Evolutionary conservation across 306 rosid species (phyloP), one percentile per base, ranked within the genome.

Genomic region (Trichosanthes cucumerina): DNA sequence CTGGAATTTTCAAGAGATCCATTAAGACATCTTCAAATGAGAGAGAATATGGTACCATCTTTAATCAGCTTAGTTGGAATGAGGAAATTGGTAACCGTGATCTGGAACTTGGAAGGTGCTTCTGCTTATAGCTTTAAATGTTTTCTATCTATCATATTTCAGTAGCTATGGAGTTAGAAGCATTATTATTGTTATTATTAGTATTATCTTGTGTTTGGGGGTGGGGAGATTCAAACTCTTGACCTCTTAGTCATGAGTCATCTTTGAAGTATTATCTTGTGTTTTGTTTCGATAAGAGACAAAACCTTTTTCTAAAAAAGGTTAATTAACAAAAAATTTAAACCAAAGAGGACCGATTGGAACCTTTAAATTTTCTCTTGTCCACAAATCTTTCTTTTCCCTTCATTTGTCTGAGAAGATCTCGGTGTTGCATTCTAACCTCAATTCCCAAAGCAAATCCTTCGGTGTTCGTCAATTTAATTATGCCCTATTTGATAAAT

Each of bases 61-160:
- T 80, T 62, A 72, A 68, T 62, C 39, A 82, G 80, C 80, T 50
- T 75, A 82, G 83, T 80, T 88, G 94, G 96, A 87, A 86, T 44
- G 93, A 83, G 80, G 60, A 84, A 80, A 84, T 85, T 44, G 82
- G 87, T 70, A 80, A 79, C 78, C 85, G 84, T 60, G 89, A 85
- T 21, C 84, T 77, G 84, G 85, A 89, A 82, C 69, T 70, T 81
- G 88, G 80, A 84, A 87, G 97, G 98, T 92, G 64, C 16, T 78
- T 84, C 58, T 84, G 80, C 43, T 47, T 73, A 4, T 68, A 18
- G 6, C 41, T 68, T 19, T 21, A 16, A 36, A 36, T 60, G 54
- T 21, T 4, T 64, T 31, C 14, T 59, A 23, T 23, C 39, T 54
- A 34, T 58, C 26, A 9, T 44, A 38, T 65, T 52, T 54, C 6